Evolutionary conservation across 108 stramenopile genomes (phyloP).

Genomic region (Cyclostephanos tholiformis): DNA sequence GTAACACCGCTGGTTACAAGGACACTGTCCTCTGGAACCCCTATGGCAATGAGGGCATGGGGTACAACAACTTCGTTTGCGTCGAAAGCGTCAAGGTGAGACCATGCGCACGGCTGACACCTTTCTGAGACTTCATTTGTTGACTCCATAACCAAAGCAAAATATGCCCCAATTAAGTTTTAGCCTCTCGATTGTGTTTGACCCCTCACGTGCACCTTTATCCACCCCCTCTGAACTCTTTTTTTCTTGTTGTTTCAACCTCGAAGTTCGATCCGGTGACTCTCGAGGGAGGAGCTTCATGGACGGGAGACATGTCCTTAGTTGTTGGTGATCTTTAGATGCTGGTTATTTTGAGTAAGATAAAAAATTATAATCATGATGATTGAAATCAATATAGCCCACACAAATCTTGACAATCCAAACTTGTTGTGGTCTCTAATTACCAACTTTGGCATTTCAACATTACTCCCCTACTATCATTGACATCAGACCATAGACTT

Average conservation of each 20-base stretch:
- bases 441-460: too few species aligned
- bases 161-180: neutral
- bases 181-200: neutral
- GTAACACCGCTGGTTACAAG: constrained; percentile 89
- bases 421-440: too few species aligned
- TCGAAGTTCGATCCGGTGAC: constrained; percentile 82
- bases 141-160: neutral
- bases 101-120: neutral
- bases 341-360: neutral
- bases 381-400: too few species aligned
- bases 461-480: too few species aligned
- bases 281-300: constrained; percentile 69
- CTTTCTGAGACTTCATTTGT: neutral
- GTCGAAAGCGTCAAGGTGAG: constrained; percentile 89
- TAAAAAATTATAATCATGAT: neutral
- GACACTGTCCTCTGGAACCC: constrained; percentile 96
- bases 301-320: constrained; percentile 83
- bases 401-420: too few species aligned
- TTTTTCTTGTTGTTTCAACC: neutral
- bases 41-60: constrained; percentile 94
- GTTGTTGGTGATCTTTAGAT: constrained; percentile 60
- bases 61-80: constrained; percentile 95
- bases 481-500: too few species aligned
- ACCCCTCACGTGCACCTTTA: neutral
- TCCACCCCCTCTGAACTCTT: neutral